A percentile compares a stretch with the other conserved stretches of the same genome.
phyloP scores from a whole-genome alignment of 2,329 filamentous ascomycete genomes.

The Huntiella moniliformis region DNA sequence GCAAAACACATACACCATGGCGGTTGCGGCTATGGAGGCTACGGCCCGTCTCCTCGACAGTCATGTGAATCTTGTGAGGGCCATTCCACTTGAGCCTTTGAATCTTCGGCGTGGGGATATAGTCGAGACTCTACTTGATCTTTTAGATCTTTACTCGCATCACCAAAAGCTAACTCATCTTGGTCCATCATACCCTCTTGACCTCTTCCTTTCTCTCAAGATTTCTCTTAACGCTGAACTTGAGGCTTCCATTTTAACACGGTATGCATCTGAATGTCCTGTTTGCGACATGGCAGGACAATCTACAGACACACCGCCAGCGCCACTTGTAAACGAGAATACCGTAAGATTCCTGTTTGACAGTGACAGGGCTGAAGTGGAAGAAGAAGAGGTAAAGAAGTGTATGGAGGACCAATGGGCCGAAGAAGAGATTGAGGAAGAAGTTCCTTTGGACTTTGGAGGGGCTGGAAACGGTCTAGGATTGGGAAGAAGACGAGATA shows the following conservation, averaged over 20 bases:
- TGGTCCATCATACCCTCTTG: constrained; percentile 51
- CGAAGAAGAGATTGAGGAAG: constrained; percentile 60
- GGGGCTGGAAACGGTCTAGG: constrained; percentile 8
- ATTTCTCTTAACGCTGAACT: constrained; percentile 74
- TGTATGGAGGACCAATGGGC: constrained; percentile 61
- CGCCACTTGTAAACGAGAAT: constrained; percentile 32
- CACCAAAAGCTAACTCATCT: constrained; percentile 57
- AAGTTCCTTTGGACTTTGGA: constrained; percentile 31
- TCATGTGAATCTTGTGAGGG: constrained; percentile 29
- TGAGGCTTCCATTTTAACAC: constrained; percentile 38
- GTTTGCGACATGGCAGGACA: constrained; percentile 25
- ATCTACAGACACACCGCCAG: neutral
- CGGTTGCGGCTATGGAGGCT: constrained; percentile 64
- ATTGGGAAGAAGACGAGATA: constrained; percentile 6
- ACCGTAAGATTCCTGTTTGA: constrained; percentile 86
- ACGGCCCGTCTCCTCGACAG: constrained; percentile 48
- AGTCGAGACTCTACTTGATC: constrained; percentile 68
- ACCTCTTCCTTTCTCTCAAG: constrained; percentile 68
- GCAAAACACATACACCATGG: constrained; percentile 71
- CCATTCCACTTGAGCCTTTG: constrained; percentile 30
- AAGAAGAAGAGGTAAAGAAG: constrained; percentile 46
- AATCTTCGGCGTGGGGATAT: constrained; percentile 29
- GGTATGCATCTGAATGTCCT: constrained; percentile 44
- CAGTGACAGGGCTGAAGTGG: constrained; percentile 50
- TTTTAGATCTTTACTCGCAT: constrained; percentile 83